These are phyloP conservation scores for Talaromyces sp. DNA, from an alignment of 2,329 filamentous ascomycete genomes.

Conservation along the genomic window DNA sequence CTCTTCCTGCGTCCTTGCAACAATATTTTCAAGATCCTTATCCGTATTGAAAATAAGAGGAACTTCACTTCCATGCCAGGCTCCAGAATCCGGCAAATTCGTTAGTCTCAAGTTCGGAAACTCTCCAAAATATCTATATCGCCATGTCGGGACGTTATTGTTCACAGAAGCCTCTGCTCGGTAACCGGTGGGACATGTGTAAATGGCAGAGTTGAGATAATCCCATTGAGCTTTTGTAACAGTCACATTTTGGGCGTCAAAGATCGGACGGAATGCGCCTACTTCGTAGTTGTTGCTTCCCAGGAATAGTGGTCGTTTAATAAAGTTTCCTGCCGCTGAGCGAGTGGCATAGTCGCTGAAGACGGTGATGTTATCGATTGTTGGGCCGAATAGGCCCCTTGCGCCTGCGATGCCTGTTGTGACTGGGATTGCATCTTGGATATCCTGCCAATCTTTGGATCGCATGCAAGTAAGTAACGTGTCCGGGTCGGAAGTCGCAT, in stretches of 20 bases:
- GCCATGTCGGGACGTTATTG: constrained; percentile 11
- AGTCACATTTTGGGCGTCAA: neutral
- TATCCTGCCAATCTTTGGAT: constrained; percentile 8
- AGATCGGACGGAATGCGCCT: constrained; percentile 5
- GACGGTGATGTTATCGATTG: constrained; percentile 11
- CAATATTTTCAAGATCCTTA: neutral
- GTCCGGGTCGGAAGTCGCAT: constrained; percentile 1
- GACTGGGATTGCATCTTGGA: neutral
- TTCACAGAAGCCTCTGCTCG: neutral
- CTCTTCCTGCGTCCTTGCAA: neutral
- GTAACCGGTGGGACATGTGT: constrained; percentile 14
- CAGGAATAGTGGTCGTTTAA: constrained; percentile 6
- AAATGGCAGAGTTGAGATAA: constrained; percentile 7
- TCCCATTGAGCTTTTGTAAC: constrained; percentile 8
- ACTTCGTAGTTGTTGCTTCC: constrained; percentile 15
- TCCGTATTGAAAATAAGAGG: constrained; percentile 13
- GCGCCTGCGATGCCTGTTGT: neutral
- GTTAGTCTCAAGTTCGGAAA: constrained; percentile 14
- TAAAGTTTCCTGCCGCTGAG: constrained; percentile 8
- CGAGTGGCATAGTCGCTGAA: constrained; percentile 10
- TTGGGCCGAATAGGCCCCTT: constrained; percentile 9
- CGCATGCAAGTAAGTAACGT: constrained; percentile 12
- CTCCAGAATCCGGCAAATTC: constrained; percentile 6
- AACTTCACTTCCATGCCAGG: constrained; percentile 17
- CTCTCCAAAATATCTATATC: constrained; percentile 16